phyloP scores from a whole-genome alignment of 208 protist species.

The Leishmania amazonensis region DNA sequence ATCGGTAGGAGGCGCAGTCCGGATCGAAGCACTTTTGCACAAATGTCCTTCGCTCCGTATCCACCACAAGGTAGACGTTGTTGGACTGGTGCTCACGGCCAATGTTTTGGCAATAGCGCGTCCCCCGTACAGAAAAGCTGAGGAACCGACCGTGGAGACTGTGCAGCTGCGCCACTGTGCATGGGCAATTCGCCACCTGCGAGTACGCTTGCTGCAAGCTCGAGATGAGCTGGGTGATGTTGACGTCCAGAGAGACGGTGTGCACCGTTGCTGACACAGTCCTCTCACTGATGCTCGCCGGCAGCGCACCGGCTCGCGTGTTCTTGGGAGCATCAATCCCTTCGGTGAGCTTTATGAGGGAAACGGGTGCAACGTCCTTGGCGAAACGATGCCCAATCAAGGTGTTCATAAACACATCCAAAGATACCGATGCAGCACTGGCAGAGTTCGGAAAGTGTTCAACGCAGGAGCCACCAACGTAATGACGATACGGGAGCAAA shows the following conservation, averaged over 20 bases:
- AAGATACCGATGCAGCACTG: not conserved
- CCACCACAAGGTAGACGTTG: slow-evolving; percentile 74
- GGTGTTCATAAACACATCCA: slow-evolving; percentile 3
- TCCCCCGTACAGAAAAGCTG: slow-evolving; percentile 51
- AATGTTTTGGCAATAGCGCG: slow-evolving; percentile 75
- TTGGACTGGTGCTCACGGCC: slow-evolving; percentile 81
- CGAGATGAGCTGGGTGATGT: slow-evolving; percentile 3
- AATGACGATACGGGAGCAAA: slow-evolving; percentile 26
- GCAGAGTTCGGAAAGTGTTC: not conserved
- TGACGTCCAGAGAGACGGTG: not conserved
- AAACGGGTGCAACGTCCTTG: not conserved
- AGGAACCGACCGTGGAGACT: slow-evolving; percentile 36
- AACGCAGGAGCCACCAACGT: not conserved
- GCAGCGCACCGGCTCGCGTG: not conserved
- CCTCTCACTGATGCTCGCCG: not conserved
- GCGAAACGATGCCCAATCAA: not conserved
- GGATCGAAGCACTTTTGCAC: slow-evolving; percentile 89
- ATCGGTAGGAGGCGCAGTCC: slow-evolving; percentile 65
- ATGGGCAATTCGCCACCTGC: slow-evolving; percentile 26
- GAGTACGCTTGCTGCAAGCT: slow-evolving; percentile 33
- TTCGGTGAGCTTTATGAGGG: not conserved
- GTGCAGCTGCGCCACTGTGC: slow-evolving; percentile 28
- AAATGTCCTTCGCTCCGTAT: slow-evolving; percentile 39
- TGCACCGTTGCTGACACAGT: not conserved
- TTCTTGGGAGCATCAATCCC: not conserved